Conservation (phyloP, 768 basidiomycete species). For the Tubosaeta sp. region DNA sequence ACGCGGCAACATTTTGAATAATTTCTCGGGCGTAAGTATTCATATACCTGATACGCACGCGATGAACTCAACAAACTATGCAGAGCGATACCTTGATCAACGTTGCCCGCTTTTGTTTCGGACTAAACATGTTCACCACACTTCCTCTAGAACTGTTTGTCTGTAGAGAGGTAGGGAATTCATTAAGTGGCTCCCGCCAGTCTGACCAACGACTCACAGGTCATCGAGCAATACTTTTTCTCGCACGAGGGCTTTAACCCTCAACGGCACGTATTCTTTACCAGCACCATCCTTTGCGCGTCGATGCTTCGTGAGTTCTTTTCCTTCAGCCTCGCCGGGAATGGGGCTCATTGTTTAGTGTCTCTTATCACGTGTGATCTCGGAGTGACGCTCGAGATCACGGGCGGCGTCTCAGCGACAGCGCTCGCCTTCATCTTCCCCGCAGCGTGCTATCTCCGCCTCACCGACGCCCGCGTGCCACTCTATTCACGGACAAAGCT, state of each 20-base stretch:
- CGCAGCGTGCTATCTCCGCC: conserved; percentile 80
- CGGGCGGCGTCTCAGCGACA: conserved; percentile 93
- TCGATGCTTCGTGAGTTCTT: conserved; percentile 69
- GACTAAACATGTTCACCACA: conserved; percentile 97
- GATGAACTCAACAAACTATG: conserved; percentile 2
- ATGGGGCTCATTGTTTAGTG: conserved; percentile 44
- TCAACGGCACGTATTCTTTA: conserved; percentile 87
- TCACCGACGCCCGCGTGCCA: conserved; percentile 50
- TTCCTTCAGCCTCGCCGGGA: background rate
- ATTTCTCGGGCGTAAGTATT: conserved; percentile 67
- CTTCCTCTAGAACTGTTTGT: conserved; percentile 95
- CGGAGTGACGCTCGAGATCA: conserved; percentile 97
- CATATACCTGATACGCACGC: background rate
- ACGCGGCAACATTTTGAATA: conserved; percentile 95
- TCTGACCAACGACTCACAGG: conserved; percentile 40
- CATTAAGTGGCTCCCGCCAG: background rate
- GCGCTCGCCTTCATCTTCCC: conserved; percentile 92
- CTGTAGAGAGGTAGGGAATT: conserved; percentile 74
- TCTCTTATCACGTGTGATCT: conserved; percentile 92
- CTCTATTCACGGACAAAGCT: conserved; percentile 72
- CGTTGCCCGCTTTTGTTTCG: conserved; percentile 90
- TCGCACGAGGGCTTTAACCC: conserved; percentile 77
- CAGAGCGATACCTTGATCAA: conserved; percentile 89
- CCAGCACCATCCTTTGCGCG: conserved; percentile 73
- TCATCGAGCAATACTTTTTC: conserved; percentile 96